phyloP scores from a whole-genome alignment of 2,329 filamentous ascomycete species.

The Rutstroemia sp. region DNA sequence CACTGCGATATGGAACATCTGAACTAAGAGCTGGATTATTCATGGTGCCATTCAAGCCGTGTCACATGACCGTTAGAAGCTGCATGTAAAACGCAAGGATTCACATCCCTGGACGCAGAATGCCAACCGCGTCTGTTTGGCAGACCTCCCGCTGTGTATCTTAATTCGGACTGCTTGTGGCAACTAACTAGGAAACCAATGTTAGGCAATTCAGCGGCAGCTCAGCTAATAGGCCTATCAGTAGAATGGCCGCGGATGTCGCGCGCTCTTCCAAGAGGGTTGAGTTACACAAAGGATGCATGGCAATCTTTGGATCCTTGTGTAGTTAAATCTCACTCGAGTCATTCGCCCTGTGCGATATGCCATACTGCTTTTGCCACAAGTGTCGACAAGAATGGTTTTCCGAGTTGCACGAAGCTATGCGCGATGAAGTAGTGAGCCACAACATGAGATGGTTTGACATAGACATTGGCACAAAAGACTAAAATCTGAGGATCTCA shows the following conservation, averaged over 20 bases:
- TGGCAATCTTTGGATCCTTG: neutral
- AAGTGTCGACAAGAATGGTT: neutral
- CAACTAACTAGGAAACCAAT: neutral
- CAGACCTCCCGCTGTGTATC: neutral
- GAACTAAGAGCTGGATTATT: no score
- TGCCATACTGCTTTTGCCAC: neutral
- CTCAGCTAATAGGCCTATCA: neutral
- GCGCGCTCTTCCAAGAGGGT: neutral
- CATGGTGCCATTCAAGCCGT: neutral
- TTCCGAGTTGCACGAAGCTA: no score
- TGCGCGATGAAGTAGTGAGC: neutral
- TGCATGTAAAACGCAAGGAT: constrained; percentile 14
- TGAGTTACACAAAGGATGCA: constrained; percentile 7
- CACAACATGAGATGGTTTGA: neutral
- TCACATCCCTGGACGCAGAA: constrained; percentile 2
- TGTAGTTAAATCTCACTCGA: constrained; percentile 3
- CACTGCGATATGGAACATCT: no score
- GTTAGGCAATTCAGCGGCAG: constrained; percentile 2
- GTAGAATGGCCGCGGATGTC: neutral
- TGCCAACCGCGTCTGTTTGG: neutral
- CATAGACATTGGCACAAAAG: neutral
- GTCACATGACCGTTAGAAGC: constrained; percentile 13
- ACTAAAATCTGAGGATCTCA: neutral
- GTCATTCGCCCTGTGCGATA: neutral
- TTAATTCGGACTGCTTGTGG: neutral